Base-by-base conservation (phyloP, 352 stramenopile species). In the Albugo laibachii region DNA sequence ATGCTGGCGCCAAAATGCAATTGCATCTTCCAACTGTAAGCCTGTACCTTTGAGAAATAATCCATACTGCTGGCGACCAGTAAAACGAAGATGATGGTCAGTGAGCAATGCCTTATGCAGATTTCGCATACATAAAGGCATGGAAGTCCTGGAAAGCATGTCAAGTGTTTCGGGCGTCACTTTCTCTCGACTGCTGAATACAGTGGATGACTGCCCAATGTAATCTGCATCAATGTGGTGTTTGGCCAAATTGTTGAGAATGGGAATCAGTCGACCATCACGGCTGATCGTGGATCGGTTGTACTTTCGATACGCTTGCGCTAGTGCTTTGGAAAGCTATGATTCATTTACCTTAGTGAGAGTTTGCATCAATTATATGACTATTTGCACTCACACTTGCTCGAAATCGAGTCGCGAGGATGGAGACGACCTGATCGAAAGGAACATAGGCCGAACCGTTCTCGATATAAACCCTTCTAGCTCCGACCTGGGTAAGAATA, bases 21-120 rank as follows among this genome's bases (percentile, higher is more conserved):
- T 78, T 11, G 93, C 92, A 57, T 98, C 93, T 47, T 99, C 94
- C 45, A 99, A 66, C 15, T 83, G 73, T 52, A 99, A 69, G 0
- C 95, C 95, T 27, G 92, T 92, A 34, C 92, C 95, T 63, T 99
- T 99, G 21, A 99, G 75, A 66, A 99, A 99, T 6, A 99, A 76
- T 11, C 94, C 93, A 62, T 97, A 99, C 59, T 99, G 95, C 59
- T 98, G 69, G 27, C 95, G 77, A 13, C 92, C 95, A 41, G 77
- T 83, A 62, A 98, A 95, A 60, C 97, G 97, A 18, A 99, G 62
- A 54, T 99, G 95, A 58, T 97, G 84, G 48, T 97, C 92, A 24
- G 80, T 63, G 53, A 95, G 91, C 5, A 99, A 60, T 35, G 71
- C 83, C 41, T 82, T 75, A 70, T 99, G 89, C 36, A 98, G 67